Evolutionary conservation across 352 stramenopile genomes (phyloP).

Genomic region (Globisporangium acanthophoron): DNA sequence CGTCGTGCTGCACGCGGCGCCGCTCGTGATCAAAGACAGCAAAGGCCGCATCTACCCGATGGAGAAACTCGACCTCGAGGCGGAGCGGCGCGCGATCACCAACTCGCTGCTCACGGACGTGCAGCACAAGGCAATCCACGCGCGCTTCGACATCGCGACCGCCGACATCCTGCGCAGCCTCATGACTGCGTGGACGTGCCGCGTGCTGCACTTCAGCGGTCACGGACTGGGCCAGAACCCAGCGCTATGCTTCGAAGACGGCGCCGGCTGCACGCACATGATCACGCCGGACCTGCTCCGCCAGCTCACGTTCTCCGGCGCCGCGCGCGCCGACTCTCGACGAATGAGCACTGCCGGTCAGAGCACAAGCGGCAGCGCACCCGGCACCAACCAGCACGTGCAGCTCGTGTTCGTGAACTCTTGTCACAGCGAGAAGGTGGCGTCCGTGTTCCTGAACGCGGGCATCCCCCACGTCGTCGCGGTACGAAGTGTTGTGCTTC

Average conservation of each 20-base stretch:
- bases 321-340: neutral
- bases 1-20: slow-evolving; percentile 77
- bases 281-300: slow-evolving; percentile 61
- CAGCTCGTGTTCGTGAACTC: slow-evolving; percentile 83
- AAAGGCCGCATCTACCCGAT: slow-evolving; percentile 69
- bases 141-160: slow-evolving; percentile 76
- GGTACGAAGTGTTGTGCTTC: slow-evolving; percentile 18
- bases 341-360: slow-evolving; percentile 6
- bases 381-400: slow-evolving; percentile 20
- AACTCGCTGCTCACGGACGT: slow-evolving; percentile 67
- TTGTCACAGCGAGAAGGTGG: slow-evolving; percentile 83
- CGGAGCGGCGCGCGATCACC: slow-evolving; percentile 63
- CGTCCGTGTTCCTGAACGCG: slow-evolving; percentile 83
- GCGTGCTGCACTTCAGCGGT: slow-evolving; percentile 77
- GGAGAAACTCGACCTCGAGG: slow-evolving; percentile 79
- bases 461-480: slow-evolving; percentile 90
- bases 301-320: slow-evolving; percentile 63
- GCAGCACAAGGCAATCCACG: slow-evolving; percentile 65
- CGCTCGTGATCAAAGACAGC: slow-evolving; percentile 73
- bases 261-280: slow-evolving; percentile 61
- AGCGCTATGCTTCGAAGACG: slow-evolving; percentile 78
- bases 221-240: slow-evolving; percentile 64
- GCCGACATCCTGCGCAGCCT: slow-evolving; percentile 68
- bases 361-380: slow-evolving; percentile 10
- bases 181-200: slow-evolving; percentile 70